A percentile compares a stretch with the other conserved stretches of the same genome.
These are phyloP conservation scores for Murraya koenigii DNA, from an alignment of 345 rosid species.

Conservation along the genomic window DNA sequence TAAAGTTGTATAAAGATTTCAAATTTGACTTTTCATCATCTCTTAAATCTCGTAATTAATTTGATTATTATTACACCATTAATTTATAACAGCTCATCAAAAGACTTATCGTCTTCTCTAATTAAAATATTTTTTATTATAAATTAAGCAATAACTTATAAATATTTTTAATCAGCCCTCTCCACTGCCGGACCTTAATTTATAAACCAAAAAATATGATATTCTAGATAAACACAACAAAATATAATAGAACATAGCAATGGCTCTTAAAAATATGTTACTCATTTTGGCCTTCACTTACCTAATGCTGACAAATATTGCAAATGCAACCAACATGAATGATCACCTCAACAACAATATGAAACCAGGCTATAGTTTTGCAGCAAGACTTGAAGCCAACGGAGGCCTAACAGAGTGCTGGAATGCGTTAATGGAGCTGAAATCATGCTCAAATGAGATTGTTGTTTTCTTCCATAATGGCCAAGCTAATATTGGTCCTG, in stretches of 20 bases:
- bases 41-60: background rate
- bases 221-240: background rate
- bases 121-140: too few relatives aligned
- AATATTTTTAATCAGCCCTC: too few relatives aligned
- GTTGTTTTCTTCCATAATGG: slow-evolving; percentile 60
- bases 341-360: background rate
- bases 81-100: background rate
- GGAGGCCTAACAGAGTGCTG: slow-evolving; percentile 61
- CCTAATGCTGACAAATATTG: slow-evolving; percentile 11
- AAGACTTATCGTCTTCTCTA: background rate
- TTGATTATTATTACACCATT: background rate
- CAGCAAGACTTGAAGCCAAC: slow-evolving; percentile 31
- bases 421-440: slow-evolving; percentile 60
- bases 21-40: background rate
- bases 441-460: slow-evolving; percentile 73
- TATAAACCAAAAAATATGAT: background rate
- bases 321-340: slow-evolving; percentile 15
- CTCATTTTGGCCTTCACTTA: slow-evolving; percentile 17
- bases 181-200: background rate
- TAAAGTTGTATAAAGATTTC: background rate
- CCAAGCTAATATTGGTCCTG: slow-evolving; percentile 46
- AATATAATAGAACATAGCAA: background rate
- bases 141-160: too few relatives aligned
- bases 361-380: slow-evolving; percentile 24
- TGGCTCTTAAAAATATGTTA: slow-evolving; percentile 19